These are phyloP conservation scores for Apiotrichum porosum DNA, from an alignment of 1,284 basidiomycete species.

Conservation along the genomic window DNA sequence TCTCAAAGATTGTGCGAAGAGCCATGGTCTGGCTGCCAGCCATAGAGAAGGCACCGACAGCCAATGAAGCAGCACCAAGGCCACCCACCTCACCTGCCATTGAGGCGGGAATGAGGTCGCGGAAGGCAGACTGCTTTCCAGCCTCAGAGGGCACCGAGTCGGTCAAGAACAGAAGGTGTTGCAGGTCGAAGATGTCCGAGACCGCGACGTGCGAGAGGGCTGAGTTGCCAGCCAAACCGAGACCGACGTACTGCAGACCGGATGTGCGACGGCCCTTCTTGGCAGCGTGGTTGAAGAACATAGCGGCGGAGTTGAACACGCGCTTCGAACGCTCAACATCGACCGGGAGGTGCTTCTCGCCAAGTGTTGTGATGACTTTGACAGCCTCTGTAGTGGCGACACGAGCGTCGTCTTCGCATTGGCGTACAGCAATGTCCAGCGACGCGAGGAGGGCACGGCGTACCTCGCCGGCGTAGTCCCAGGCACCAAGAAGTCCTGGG, in stretches of 20 bases:
- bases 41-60: conserved; percentile 82
- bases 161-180: conserved; percentile 62
- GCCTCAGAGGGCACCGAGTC: conserved; percentile 49
- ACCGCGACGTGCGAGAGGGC: conserved; percentile 47
- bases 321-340: conserved; percentile 73
- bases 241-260: conserved; percentile 37
- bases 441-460: conserved; percentile 67
- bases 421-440: conserved; percentile 73
- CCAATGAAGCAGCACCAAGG: conserved; percentile 69
- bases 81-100: conserved; percentile 52
- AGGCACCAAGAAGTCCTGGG: conserved; percentile 78
- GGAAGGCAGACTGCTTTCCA: conserved; percentile 13
- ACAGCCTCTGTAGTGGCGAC: conserved; percentile 66
- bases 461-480: conserved; percentile 85
- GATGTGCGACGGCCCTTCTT: conserved; percentile 53
- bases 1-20: conserved; percentile 69
- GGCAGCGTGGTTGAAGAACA: conserved; percentile 62
- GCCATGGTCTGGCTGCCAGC: conserved; percentile 76
- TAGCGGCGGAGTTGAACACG: conserved; percentile 90
- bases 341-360: conserved; percentile 72
- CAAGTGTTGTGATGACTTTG: conserved; percentile 63
- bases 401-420: conserved; percentile 81
- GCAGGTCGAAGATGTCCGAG: conserved; percentile 83
- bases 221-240: conserved; percentile 39
- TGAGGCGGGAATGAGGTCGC: conserved; percentile 33